Evolutionary conservation across 768 basidiomycete genomes (phyloP), one percentile per base, ranked within the genome.

Genomic region (Tephrocybe rancida): DNA sequence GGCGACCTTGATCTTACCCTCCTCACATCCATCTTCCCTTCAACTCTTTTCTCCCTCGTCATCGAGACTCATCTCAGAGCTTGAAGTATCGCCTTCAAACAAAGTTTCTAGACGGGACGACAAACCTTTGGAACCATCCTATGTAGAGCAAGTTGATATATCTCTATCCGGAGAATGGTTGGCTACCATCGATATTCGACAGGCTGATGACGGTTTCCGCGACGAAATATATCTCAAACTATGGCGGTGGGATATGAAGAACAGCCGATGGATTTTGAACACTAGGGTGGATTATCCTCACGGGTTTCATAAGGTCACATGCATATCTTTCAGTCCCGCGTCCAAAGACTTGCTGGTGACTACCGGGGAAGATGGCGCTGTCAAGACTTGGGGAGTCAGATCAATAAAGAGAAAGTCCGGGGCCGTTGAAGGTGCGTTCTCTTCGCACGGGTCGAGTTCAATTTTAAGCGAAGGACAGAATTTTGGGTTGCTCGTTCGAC

Each of bases 81-180:
- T 98, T 18, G 97, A 98, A 69, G 84, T 99, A 7, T 86, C 92
- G 1, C 93, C 96, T 19, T 94, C 94, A 24, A 98, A 98, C 73
- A 84, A 92, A 54, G 83, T 98, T 18, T 89, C 94, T 13, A 77
- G 88, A 59, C 77, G 84, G 60, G 92, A 92, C 39, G 90, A 94
- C 53, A 88, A 85, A 63, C 74, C 79, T 6, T 66, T 95, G 37
- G 86, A 90, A 56, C 86, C 89, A 8, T 81, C 88, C 2, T 79
- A 86, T 13, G 90, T 98, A 2, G 88, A 92, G 44, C 77, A 75
- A 9, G 82, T 80, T 5, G 82, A 78, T 4, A 74, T 95, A 53
- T 88, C 89, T 4, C 66, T 80, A 1, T 75, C 73, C n/a, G 88
- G 88, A 9, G 78, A 83, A 42, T 98, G 96, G 95, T 84, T 99